Evolutionary conservation across 2,329 filamentous ascomycete genomes (phyloP).

Genomic region (Rugonectria rugulosa): DNA sequence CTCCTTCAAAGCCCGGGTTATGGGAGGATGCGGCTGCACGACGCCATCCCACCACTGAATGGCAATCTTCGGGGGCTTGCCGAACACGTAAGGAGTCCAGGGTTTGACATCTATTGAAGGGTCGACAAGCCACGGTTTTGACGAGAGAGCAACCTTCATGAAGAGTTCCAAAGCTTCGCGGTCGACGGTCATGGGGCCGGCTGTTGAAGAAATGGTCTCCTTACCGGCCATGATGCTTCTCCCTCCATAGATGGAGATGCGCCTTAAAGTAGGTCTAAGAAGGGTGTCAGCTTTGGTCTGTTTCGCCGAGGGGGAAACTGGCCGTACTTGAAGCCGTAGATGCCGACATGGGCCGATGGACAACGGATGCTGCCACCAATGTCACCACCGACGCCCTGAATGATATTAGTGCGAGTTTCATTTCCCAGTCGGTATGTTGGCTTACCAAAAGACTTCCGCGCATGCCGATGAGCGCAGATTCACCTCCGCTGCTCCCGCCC

Average conservation of each 20-base stretch:
- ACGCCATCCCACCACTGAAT: conserved; percentile 67
- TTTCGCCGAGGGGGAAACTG: not conserved
- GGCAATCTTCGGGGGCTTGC: conserved; percentile 63
- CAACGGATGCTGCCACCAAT: conserved; percentile 51
- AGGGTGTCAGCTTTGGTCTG: not conserved
- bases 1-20: conserved; percentile 62
- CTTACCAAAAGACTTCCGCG: conserved; percentile 49
- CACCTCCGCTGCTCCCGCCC: conserved; percentile 71
- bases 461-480: conserved; percentile 50
- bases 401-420: not conserved
- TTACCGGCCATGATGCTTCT: conserved; percentile 43
- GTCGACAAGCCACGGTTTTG: conserved; percentile 45
- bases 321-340: conserved; percentile 45
- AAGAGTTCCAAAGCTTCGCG: conserved; percentile 46
- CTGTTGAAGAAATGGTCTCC: conserved; percentile 44
- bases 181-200: conserved; percentile 45
- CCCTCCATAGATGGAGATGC: conserved; percentile 40
- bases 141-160: conserved; percentile 42
- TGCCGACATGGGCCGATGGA: conserved; percentile 46
- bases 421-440: accelerated
- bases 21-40: conserved; percentile 66
- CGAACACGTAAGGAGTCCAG: conserved; percentile 46
- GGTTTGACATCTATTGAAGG: conserved; percentile 42
- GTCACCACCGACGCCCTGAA: conserved; percentile 51
- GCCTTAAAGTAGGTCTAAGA: conserved; percentile 41